phyloP scores from a whole-genome alignment of 2,329 filamentous ascomycete species.

The Hortaea werneckii region DNA sequence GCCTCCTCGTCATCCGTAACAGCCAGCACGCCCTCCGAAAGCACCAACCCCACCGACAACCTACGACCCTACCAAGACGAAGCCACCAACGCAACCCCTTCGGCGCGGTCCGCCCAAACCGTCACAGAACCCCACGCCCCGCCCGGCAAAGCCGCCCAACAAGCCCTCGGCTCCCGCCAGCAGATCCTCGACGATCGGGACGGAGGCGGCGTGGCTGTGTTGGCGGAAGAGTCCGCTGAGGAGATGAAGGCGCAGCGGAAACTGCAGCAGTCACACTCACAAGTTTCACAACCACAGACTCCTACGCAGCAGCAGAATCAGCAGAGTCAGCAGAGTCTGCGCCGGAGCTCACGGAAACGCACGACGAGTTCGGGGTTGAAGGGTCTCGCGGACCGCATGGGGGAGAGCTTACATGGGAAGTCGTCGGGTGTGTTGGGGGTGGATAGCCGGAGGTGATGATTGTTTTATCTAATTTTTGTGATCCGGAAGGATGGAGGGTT shows the following conservation, averaged over 20 bases:
- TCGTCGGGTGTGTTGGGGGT: slow-evolving; percentile 36
- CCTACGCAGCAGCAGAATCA: not conserved
- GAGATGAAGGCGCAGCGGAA: slow-evolving; percentile 21
- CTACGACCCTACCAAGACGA: slow-evolving; percentile 13
- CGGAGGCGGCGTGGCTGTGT: slow-evolving; percentile 25
- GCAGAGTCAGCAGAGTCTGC: not conserved
- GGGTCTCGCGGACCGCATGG: slow-evolving; percentile 35
- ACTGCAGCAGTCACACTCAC: not conserved
- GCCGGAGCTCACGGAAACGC: slow-evolving; percentile 34
- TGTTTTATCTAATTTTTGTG: no score
- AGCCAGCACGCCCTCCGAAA: slow-evolving; percentile 5
- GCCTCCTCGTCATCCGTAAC: slow-evolving; percentile 12
- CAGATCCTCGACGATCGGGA: slow-evolving; percentile 31
- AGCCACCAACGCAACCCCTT: slow-evolving; percentile 12
- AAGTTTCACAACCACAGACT: not conserved
- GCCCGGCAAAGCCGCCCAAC: slow-evolving; percentile 27
- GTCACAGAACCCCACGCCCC: slow-evolving; percentile 18
- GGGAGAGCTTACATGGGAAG: slow-evolving; percentile 36
- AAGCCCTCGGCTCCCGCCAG: slow-evolving; percentile 30
- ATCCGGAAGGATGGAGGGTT: no score
- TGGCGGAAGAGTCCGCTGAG: slow-evolving; percentile 31
- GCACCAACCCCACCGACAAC: slow-evolving; percentile 6
- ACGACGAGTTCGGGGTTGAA: slow-evolving; percentile 31
- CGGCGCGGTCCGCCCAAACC: slow-evolving; percentile 11
- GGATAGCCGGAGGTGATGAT: slow-evolving; percentile 23